Evolutionary conservation across 2,329 filamentous ascomycete genomes (phyloP).

Genomic region (Periconia digitata): DNA sequence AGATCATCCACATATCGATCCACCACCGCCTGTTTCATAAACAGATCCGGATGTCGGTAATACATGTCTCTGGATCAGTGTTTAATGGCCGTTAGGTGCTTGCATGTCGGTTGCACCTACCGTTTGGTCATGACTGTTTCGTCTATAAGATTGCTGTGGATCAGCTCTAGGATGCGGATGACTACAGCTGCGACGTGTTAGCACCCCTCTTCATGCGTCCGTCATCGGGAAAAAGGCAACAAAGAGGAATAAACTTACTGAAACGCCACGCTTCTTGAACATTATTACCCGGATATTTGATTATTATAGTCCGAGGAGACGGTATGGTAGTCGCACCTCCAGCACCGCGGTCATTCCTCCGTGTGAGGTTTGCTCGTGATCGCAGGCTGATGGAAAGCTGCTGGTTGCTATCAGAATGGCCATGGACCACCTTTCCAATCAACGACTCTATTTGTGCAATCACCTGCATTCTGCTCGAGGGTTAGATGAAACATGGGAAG

Average conservation of each 20-base stretch:
- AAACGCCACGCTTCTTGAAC: slow-evolving; percentile 62
- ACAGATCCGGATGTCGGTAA: slow-evolving; percentile 74
- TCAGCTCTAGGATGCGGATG: slow-evolving; percentile 57
- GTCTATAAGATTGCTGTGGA: slow-evolving; percentile 54
- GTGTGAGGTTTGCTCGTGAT: slow-evolving; percentile 29
- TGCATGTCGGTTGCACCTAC: slow-evolving; percentile 32
- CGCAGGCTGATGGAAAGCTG: slow-evolving; percentile 54
- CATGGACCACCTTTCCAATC: slow-evolving; percentile 55
- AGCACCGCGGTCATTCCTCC: slow-evolving; percentile 14
- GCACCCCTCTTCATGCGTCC: too few relatives aligned
- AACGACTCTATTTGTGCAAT: slow-evolving; percentile 60
- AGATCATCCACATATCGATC: slow-evolving; percentile 75
- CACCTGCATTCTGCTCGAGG: slow-evolving; percentile 35
- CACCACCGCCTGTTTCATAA: slow-evolving; percentile 67
- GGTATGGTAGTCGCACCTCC: slow-evolving; percentile 9
- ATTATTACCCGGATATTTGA: slow-evolving; percentile 58
- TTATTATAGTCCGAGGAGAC: slow-evolving; percentile 19
- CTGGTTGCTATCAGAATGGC: slow-evolving; percentile 51
- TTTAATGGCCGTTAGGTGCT: background rate
- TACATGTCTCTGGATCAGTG: slow-evolving; percentile 68
- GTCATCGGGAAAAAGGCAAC: too few relatives aligned
- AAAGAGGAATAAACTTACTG: slow-evolving; percentile 38
- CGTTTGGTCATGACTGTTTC: slow-evolving; percentile 58
- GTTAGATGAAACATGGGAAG: slow-evolving; percentile 6
- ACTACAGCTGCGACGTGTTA: slow-evolving; percentile 50